Conservation (phyloP, 208 protist species). For the Vickermania spadyakhi region DNA sequence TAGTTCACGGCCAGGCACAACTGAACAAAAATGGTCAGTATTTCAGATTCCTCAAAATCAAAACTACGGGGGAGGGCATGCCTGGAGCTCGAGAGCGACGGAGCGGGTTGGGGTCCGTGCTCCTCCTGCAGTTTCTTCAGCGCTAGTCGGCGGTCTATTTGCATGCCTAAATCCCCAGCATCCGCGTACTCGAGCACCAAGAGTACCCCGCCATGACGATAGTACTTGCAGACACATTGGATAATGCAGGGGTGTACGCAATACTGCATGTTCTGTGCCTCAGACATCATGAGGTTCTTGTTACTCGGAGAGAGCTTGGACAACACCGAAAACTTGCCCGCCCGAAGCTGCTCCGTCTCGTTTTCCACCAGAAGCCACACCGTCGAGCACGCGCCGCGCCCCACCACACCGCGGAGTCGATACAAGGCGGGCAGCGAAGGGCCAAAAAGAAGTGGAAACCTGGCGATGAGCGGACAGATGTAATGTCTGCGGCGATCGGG, state of each 20-base stretch:
- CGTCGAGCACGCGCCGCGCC: conserved; percentile 45
- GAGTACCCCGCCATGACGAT: conserved; percentile 23
- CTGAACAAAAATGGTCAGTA: conserved; percentile 58
- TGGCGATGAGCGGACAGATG: conserved; percentile 27
- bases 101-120: too few relatives aligned
- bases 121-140: conserved; percentile 7
- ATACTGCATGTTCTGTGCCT: conserved; percentile 45
- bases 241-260: conserved; percentile 71
- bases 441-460: conserved; percentile 38
- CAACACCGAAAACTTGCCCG: conserved; percentile 48
- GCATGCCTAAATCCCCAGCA: conserved; percentile 56
- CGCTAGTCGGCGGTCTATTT: conserved; percentile 36
- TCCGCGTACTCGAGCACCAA: conserved; percentile 76
- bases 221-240: conserved; percentile 31
- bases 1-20: conserved; percentile 68
- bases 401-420: conserved; percentile 32
- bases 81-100: neutral
- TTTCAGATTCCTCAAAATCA: conserved; percentile 52
- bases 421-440: conserved; percentile 33
- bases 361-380: conserved; percentile 58
- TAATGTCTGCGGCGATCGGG: conserved; percentile 13
- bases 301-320: conserved; percentile 24
- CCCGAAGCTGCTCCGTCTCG: conserved; percentile 25
- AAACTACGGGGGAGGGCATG: neutral
- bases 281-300: conserved; percentile 22